Evolutionary conservation across 352 stramenopile species (phyloP).

Genomic region (Halophytophthora batemanensis): DNA sequence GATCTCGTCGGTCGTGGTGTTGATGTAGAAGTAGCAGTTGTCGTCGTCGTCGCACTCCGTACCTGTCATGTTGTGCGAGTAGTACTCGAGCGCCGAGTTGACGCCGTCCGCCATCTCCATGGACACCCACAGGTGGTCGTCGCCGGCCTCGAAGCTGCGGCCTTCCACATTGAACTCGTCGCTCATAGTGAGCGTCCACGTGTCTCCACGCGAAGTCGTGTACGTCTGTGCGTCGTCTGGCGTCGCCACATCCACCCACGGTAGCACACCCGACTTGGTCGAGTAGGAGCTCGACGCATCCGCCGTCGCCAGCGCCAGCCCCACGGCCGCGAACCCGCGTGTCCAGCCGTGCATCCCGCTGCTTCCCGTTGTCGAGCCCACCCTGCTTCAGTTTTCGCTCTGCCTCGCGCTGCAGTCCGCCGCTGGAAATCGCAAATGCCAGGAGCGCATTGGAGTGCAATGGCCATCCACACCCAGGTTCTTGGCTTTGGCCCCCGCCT

Average conservation of each 20-base stretch:
- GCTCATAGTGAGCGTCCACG: conserved; percentile 42
- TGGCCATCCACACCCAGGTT: no score
- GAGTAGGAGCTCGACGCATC: no score
- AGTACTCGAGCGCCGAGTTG: conserved; percentile 50
- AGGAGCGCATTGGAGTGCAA: no score
- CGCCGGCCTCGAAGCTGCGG: conserved; percentile 81
- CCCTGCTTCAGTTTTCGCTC: no score
- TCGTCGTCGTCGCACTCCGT: conserved; percentile 34
- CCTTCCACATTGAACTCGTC: conserved; percentile 54
- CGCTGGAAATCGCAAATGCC: no score
- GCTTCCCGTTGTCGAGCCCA: no score
- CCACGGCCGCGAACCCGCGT: no score
- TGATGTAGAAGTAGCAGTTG: conserved; percentile 46
- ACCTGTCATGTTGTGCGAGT: conserved; percentile 49
- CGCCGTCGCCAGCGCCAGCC: no score
- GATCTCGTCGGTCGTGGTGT: conserved; percentile 32
- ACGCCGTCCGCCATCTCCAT: conserved; percentile 51
- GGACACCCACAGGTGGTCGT: conserved; percentile 90
- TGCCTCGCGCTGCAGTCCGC: no score
- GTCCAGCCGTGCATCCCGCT: no score
- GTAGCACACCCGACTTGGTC: conserved; percentile 13
- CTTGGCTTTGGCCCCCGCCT: no score
- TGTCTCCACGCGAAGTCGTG: conserved; percentile 36
- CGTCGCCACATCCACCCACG: conserved; percentile 22
- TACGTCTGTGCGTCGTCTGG: conserved; percentile 23